Base-by-base conservation (phyloP, 164 flowering plant genomes). In the Chimonanthus praecox region DNA sequence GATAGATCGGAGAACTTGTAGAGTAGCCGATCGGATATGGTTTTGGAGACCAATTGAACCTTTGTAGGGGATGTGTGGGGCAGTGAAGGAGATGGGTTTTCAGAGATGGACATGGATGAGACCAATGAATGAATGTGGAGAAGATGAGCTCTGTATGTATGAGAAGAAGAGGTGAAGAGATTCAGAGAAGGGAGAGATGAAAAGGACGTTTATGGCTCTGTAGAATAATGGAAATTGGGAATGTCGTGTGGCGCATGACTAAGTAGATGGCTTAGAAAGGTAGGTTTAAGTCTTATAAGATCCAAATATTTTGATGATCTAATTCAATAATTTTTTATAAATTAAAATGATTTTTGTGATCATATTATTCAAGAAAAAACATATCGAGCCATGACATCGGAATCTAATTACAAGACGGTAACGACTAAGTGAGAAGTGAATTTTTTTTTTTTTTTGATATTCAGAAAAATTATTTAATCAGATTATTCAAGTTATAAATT, bases 1-100 rank as follows among this genome's bases (percentile, higher is more conserved):
- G 86, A 79, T 6, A 75, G 77, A 75, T 93, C 98, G 6, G 79
- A 80, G 80, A 87, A 93, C 73, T 93, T 93, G 2, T 78, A 70
- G 3, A 93, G 88, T 7, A 93, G 88, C n/a, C 78, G 51, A 46
- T 91, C 94, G 0, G 97, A 93, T 2, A 80, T 75, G 0, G 79
- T 16, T 71, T 82, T 86, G 0, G 97, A 73, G 0, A 91, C 98
- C 7, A 83, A 33, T 43, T 89, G 90, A 67, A 87, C 77, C 67
- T 64, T 81, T 13, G 71, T 16, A 50, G 78, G 33, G 75, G 73
- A 69, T 47, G 70, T 6, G 45, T 63, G 21, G 33, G 58, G 11
- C 15, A 68, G 33, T 4, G 76, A 63, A 68, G 61, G 79, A 68
- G 73, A 68, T 62, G 62, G 76, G 68, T 1, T 47, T 49, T 62